phyloP scores from a whole-genome alignment of 2,329 filamentous ascomycete species.

The Elsinoe fawcettii region DNA sequence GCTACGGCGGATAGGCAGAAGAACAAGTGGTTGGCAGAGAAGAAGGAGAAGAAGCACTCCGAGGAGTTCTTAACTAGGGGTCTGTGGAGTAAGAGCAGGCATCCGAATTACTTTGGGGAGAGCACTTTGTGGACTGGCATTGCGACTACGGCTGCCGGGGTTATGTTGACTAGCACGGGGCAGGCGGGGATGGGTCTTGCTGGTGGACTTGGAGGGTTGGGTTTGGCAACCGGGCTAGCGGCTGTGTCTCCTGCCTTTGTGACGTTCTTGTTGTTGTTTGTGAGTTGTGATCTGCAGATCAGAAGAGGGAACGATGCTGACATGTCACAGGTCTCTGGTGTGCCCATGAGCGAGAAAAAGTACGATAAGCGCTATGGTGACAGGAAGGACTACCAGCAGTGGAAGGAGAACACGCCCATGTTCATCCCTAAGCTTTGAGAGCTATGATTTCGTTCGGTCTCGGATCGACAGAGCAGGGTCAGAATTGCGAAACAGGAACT shows the following conservation, averaged over 20 bases:
- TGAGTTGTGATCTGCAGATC: slow-evolving; percentile 31
- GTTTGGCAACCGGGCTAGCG: slow-evolving; percentile 44
- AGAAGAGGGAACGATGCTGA: slow-evolving; percentile 1
- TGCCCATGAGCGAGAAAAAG: slow-evolving; percentile 60
- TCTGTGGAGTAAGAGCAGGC: slow-evolving; percentile 53
- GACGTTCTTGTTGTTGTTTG: slow-evolving; percentile 54
- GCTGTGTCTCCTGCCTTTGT: slow-evolving; percentile 58
- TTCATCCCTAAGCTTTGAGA: slow-evolving; percentile 54
- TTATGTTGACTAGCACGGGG: slow-evolving; percentile 47
- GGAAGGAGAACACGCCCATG: slow-evolving; percentile 59
- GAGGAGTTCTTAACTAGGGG: slow-evolving; percentile 59
- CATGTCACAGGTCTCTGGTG: slow-evolving; percentile 38
- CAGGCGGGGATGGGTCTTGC: slow-evolving; percentile 52
- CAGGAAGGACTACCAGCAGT: slow-evolving; percentile 57
- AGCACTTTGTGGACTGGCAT: slow-evolving; percentile 61
- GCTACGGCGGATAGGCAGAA: slow-evolving; percentile 58
- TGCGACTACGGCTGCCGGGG: slow-evolving; percentile 50
- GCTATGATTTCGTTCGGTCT: too few species aligned
- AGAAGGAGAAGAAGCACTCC: slow-evolving; percentile 57
- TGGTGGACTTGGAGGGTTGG: slow-evolving; percentile 34
- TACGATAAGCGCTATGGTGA: slow-evolving; percentile 59
- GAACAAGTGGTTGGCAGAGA: slow-evolving; percentile 52
- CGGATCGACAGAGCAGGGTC: too few species aligned
- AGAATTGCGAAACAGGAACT: too few species aligned
- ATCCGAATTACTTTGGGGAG: slow-evolving; percentile 69